Evolutionary conservation across 2,329 filamentous ascomycete genomes (phyloP).

Genomic region (Drechmeria coniospora): DNA sequence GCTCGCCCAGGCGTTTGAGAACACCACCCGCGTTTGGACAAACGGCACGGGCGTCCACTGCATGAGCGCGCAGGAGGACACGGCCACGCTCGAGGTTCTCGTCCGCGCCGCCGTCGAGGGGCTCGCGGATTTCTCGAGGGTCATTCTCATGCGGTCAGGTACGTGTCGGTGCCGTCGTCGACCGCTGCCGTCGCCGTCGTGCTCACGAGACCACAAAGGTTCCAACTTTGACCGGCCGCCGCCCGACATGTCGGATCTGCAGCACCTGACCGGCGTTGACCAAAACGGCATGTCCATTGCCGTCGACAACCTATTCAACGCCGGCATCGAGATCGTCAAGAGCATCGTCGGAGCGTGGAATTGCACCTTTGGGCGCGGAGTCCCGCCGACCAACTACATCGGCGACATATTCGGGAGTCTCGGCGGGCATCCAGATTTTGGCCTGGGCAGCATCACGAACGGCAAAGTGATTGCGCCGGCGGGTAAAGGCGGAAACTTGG

Average conservation of each 20-base stretch:
- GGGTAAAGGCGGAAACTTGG: slow-evolving; percentile 8
- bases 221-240: slow-evolving; percentile 60
- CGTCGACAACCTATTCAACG: slow-evolving; percentile 49
- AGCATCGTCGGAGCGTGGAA: slow-evolving; percentile 50
- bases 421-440: slow-evolving; percentile 51
- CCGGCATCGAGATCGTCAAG: slow-evolving; percentile 48
- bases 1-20: slow-evolving; percentile 48
- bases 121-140: slow-evolving; percentile 47
- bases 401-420: slow-evolving; percentile 58
- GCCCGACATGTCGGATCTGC: slow-evolving; percentile 35
- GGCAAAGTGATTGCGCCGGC: slow-evolving; percentile 16
- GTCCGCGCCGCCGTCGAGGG: slow-evolving; percentile 41
- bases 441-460: slow-evolving; percentile 31
- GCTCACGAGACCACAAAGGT: too few relatives aligned
- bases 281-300: slow-evolving; percentile 51
- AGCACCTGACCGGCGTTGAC: slow-evolving; percentile 43
- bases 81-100: slow-evolving; percentile 50
- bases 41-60: slow-evolving; percentile 55
- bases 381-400: slow-evolving; percentile 48
- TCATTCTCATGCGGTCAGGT: slow-evolving; percentile 53
- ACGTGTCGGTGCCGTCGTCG: slow-evolving; percentile 2
- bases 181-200: not conserved
- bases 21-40: slow-evolving; percentile 47
- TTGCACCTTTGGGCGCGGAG: slow-evolving; percentile 37
- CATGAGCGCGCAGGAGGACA: slow-evolving; percentile 59